These are phyloP conservation scores for Entomortierella lignicola DNA, from an alignment of 192 early-diverging fungal genomes.

Conservation along the genomic window DNA sequence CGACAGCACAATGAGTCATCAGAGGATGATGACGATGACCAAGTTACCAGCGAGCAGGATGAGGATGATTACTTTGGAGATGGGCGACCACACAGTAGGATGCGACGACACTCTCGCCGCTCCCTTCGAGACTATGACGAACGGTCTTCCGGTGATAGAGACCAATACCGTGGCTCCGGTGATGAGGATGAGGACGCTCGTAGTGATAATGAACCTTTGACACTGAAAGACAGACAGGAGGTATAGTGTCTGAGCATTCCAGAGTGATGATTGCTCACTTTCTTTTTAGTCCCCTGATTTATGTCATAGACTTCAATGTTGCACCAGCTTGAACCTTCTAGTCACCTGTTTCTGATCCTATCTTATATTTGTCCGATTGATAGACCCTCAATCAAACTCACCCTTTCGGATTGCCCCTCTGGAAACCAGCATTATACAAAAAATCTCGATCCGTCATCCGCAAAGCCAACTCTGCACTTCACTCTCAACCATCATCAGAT, in stretches of 20 bases:
- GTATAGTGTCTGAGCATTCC: constrained; percentile 6
- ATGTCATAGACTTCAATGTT: too few species aligned
- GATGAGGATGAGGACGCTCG: constrained; percentile 23
- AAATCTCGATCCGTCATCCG: constrained; percentile 91
- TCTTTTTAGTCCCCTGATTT: too few species aligned
- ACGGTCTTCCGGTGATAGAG: constrained; percentile 20
- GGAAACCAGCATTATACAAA: constrained; percentile 97
- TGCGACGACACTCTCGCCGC: constrained; percentile 26
- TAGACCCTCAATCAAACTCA: constrained; percentile 84
- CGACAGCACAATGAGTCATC: constrained; percentile 28
- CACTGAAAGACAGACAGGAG: constrained; percentile 52
- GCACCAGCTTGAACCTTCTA: not conserved
- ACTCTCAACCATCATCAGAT: constrained; percentile 75
- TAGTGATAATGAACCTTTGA: constrained; percentile 37
- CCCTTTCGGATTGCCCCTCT: constrained; percentile 95
- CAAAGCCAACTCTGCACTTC: constrained; percentile 84
- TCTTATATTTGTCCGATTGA: not conserved
- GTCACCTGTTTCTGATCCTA: constrained; percentile 23
- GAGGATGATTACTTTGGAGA: constrained; percentile 33
- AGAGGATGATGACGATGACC: constrained; percentile 33
- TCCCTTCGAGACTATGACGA: constrained; percentile 26
- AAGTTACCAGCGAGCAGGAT: constrained; percentile 1
- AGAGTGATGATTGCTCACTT: not conserved
- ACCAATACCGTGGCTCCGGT: constrained; percentile 15
- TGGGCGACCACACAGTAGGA: constrained; percentile 21